Conservation (phyloP, 2,329 filamentous ascomycete species). For the Penicillium decumbens region DNA sequence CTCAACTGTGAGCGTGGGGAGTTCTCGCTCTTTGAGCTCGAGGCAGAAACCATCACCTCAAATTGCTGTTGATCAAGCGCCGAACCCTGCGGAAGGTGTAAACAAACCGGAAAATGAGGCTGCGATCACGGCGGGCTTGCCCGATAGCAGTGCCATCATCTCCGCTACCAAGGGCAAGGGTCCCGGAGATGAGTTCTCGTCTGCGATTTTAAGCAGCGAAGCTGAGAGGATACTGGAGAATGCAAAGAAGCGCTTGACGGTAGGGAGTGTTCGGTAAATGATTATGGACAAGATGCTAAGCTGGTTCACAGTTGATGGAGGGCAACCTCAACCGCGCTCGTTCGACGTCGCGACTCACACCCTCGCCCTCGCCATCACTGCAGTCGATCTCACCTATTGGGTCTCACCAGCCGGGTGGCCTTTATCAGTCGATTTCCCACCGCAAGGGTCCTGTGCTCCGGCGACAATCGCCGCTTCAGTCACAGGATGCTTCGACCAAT, state of each 20-base stretch:
- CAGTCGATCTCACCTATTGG: constrained; percentile 27
- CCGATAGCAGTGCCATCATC: constrained; percentile 26
- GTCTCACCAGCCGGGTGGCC: constrained; percentile 36
- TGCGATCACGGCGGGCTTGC: constrained; percentile 2
- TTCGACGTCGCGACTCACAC: constrained; percentile 56
- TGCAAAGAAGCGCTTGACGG: constrained; percentile 81
- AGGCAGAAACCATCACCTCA: constrained; percentile 11
- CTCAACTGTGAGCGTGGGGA: constrained; percentile 36
- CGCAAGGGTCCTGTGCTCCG: constrained; percentile 46
- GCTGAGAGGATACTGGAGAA: constrained; percentile 90
- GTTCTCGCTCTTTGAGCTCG: constrained; percentile 23
- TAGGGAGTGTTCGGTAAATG: constrained; percentile 38
- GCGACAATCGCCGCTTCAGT: constrained; percentile 34
- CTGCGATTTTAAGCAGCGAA: constrained; percentile 69
- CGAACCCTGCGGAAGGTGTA: constrained; percentile 4
- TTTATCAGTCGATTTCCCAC: constrained; percentile 43
- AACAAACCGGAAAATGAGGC: constrained; percentile 7
- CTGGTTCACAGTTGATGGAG: constrained; percentile 71
- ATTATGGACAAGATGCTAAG: constrained; percentile 17
- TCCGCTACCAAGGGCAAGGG: constrained; percentile 36
- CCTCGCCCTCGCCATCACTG: constrained; percentile 42
- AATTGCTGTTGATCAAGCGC: constrained; percentile 3
- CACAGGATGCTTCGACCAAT: constrained; percentile 37
- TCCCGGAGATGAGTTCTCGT: constrained; percentile 62
- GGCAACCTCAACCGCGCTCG: constrained; percentile 78